phyloP scores from a whole-genome alignment of 768 basidiomycete species.

The Naematelia encephala region DNA sequence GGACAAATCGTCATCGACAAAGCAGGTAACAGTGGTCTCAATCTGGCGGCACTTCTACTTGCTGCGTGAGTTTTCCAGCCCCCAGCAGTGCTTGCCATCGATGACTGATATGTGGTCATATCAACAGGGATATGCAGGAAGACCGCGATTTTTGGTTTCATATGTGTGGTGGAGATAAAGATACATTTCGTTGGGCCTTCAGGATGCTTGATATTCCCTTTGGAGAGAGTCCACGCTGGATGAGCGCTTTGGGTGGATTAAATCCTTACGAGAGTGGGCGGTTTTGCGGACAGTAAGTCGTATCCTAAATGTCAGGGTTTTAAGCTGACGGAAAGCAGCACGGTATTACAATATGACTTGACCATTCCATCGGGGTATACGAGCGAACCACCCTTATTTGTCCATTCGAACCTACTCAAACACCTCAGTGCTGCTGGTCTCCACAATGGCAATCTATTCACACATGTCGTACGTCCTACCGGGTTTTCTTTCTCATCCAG shows the following conservation, averaged over 20 bases:
- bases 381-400: slow-evolving; percentile 35
- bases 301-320: not conserved
- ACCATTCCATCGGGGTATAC: slow-evolving; percentile 21
- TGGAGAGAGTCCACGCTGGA: slow-evolving; percentile 48
- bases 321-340: slow-evolving; percentile 14
- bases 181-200: slow-evolving; percentile 53
- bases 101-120: not conserved
- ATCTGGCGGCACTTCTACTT: slow-evolving; percentile 52
- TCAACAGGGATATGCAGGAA: slow-evolving; percentile 44
- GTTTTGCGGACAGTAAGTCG: slow-evolving; percentile 52
- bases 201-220: slow-evolving; percentile 49
- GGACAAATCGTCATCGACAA: slow-evolving; percentile 54
- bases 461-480: slow-evolving; percentile 39
- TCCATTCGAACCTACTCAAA: slow-evolving; percentile 52
- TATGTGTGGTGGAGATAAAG: slow-evolving; percentile 52
- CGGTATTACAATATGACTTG: slow-evolving; percentile 50
- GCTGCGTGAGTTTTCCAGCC: slow-evolving; percentile 23
- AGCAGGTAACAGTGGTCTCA: slow-evolving; percentile 52
- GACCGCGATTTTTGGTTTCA: slow-evolving; percentile 54
- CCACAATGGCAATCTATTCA: slow-evolving; percentile 31
- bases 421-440: slow-evolving; percentile 40
- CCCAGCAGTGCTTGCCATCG: not conserved
- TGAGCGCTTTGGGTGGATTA: slow-evolving; percentile 42
- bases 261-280: slow-evolving; percentile 32
- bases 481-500: not conserved